Percentiles rank a stretch among this genome's conserved stretches.
phyloP scores from a whole-genome alignment of 2,329 filamentous ascomycete species.

The Aspergillus quadricinctus region DNA sequence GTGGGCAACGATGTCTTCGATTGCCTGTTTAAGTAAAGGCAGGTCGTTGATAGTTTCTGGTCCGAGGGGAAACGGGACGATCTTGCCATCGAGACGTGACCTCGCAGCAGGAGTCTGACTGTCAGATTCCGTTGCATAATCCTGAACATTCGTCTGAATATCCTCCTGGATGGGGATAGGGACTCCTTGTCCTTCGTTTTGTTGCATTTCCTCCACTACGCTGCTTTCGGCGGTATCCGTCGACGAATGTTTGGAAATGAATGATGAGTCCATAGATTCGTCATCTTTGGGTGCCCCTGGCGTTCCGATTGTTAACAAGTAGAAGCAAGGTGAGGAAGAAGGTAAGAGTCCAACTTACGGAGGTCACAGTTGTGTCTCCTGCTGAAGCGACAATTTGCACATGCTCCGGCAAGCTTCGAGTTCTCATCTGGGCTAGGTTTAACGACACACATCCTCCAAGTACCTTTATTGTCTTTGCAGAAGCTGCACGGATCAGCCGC shows the following conservation, averaged over 20 bases:
- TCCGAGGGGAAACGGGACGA: conserved; percentile 7
- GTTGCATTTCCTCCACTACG: background rate
- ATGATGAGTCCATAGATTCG: background rate
- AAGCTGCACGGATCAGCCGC: background rate
- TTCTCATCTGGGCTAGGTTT: background rate
- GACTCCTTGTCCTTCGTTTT: background rate
- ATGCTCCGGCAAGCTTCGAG: background rate
- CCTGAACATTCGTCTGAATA: background rate
- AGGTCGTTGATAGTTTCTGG: conserved; percentile 7
- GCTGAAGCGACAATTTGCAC: conserved; percentile 6
- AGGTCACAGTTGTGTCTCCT: background rate
- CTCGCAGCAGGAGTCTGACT: background rate
- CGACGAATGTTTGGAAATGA: background rate
- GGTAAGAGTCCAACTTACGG: background rate
- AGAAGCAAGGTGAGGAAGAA: background rate
- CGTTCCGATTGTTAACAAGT: too few species aligned
- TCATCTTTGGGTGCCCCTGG: background rate
- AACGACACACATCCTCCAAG: conserved; percentile 5
- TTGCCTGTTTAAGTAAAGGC: conserved; percentile 1
- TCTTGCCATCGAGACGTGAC: conserved; percentile 2
- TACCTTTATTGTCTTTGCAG: background rate
- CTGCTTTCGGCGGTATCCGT: background rate
- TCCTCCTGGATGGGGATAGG: background rate
- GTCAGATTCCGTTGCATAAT: background rate
- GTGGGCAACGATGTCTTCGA: background rate